Evolutionary conservation across 1,139 yeast species (phyloP).

Genomic region (Kodamaea sp.): DNA sequence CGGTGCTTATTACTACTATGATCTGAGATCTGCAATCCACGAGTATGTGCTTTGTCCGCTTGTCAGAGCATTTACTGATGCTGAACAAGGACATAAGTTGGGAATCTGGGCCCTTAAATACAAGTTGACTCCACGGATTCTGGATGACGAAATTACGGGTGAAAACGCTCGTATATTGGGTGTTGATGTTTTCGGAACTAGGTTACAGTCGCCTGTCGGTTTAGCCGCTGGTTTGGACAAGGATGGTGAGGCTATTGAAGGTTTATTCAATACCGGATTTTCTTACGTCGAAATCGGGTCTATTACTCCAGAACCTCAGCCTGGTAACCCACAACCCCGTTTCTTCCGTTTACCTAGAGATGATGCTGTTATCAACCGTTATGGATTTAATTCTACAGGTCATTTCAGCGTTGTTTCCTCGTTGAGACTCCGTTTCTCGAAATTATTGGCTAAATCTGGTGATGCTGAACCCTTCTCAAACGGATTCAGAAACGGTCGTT

Average conservation of each 20-base stretch:
- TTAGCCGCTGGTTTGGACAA: constrained; percentile 96
- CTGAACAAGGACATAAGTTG: constrained; percentile 79
- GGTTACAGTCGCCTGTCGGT: constrained; percentile 77
- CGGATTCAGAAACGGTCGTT: constrained; percentile 63
- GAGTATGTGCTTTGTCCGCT: constrained; percentile 80
- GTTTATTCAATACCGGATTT: constrained; percentile 76
- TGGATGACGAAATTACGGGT: constrained; percentile 40
- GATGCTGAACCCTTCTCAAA: constrained; percentile 39
- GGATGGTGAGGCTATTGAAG: constrained; percentile 90
- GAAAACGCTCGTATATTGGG: constrained; percentile 54
- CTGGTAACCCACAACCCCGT: constrained; percentile 90
- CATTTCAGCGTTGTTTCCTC: constrained; percentile 72
- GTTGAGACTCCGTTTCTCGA: constrained; percentile 60
- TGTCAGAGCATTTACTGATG: constrained; percentile 70
- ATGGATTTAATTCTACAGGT: constrained; percentile 93
- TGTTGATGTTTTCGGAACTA: constrained; percentile 64
- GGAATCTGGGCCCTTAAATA: constrained; percentile 71
- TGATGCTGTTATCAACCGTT: constrained; percentile 88
- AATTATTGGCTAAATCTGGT: constrained; percentile 27
- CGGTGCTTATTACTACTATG: constrained; percentile 53
- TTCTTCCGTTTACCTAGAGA: constrained; percentile 84
- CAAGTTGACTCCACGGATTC: constrained; percentile 66
- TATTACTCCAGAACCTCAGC: constrained; percentile 88
- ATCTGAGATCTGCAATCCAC: constrained; percentile 81
- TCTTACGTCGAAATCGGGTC: constrained; percentile 93